Evolutionary conservation across 345 rosid species (phyloP).

Genomic region (Melastoma malabathricum): DNA sequence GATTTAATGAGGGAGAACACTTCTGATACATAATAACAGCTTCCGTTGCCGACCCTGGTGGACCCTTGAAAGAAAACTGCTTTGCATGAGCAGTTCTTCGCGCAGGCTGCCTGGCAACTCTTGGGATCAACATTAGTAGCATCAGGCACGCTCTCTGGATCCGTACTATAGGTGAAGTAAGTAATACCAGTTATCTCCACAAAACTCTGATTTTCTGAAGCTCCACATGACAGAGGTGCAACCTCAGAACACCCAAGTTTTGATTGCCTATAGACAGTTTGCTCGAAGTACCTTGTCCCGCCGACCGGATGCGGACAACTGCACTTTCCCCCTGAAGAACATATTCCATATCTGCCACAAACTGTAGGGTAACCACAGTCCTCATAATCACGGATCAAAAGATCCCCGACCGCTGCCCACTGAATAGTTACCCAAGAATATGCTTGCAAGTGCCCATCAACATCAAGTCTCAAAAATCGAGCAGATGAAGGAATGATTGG

Average conservation of each 20-base stretch:
- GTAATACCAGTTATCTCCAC: constrained; percentile 1
- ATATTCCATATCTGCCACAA: constrained; percentile 7
- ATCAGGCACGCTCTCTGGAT: not conserved
- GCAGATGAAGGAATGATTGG: not conserved
- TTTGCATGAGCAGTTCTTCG: constrained; percentile 19
- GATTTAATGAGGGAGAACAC: constrained; percentile 7
- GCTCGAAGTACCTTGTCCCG: constrained; percentile 5
- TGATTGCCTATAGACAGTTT: not conserved
- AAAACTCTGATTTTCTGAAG: constrained; percentile 4
- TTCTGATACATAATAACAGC: constrained; percentile 11
- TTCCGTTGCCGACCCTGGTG: not conserved
- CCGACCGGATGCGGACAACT: constrained; percentile 1
- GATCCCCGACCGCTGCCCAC: constrained; percentile 7
- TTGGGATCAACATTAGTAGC: not conserved
- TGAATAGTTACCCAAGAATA: constrained; percentile 4
- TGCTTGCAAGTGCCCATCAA: constrained; percentile 19
- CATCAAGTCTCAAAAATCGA: constrained; percentile 8
- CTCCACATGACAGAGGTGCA: constrained; percentile 4
- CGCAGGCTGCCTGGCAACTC: constrained; percentile 10
- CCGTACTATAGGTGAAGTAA: constrained; percentile 2
- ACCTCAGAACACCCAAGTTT: constrained; percentile 6
- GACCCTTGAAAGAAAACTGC: constrained; percentile 6
- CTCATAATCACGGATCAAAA: not conserved
- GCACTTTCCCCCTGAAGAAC: constrained; percentile 1
- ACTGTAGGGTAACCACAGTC: not conserved